phyloP scores from a whole-genome alignment of 2,329 filamentous ascomycete genomes.

The Trichophyton verrucosum region DNA sequence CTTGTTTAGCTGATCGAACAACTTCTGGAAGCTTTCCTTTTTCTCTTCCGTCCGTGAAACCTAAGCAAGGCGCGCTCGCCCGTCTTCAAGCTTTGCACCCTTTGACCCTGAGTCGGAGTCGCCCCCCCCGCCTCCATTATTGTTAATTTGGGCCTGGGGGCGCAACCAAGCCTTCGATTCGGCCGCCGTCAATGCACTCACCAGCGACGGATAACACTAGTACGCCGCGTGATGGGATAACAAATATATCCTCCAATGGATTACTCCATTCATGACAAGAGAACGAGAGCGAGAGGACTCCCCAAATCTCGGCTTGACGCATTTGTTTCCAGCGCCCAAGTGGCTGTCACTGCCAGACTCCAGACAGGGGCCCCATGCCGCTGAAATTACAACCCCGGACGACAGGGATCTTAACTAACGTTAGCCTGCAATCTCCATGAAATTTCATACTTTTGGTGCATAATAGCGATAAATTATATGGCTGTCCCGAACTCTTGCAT shows the following conservation, averaged over 20 bases:
- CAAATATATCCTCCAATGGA: too few species aligned
- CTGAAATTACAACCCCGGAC: conserved; percentile 14
- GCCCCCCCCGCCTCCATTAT: too few species aligned
- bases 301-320: background rate
- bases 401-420: conserved; percentile 10
- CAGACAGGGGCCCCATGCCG: background rate
- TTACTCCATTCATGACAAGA: too few species aligned
- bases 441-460: background rate
- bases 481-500: background rate
- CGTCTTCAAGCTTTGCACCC: background rate
- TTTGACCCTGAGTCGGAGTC: background rate
- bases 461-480: background rate
- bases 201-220: too few species aligned
- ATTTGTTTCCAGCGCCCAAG: background rate
- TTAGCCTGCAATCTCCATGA: background rate
- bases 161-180: background rate
- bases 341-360: background rate
- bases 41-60: background rate
- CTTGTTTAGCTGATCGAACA: background rate
- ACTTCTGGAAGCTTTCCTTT: background rate
- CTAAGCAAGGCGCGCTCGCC: background rate
- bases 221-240: too few species aligned
- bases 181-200: background rate
- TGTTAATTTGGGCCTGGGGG: too few species aligned
- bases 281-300: background rate